These are phyloP conservation scores for Lactifluus piperatus DNA, from an alignment of 768 basidiomycete species.

Conservation along the genomic window DNA sequence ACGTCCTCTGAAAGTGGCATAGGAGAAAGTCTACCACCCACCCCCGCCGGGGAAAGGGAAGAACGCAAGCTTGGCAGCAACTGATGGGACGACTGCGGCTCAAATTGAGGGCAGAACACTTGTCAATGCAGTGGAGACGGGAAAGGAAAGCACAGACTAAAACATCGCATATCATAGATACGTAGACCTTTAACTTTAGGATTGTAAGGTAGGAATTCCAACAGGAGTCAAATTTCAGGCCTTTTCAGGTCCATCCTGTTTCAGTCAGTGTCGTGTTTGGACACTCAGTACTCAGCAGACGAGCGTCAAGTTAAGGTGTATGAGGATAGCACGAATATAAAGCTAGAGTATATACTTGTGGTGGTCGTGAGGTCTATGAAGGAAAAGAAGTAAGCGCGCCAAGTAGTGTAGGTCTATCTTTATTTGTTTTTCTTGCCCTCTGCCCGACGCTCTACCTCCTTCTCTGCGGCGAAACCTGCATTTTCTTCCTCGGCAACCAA, in stretches of 20 bases:
- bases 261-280: background rate
- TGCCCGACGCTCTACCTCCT: slow-evolving; percentile 30
- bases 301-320: background rate
- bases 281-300: background rate
- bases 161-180: background rate
- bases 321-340: background rate
- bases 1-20: background rate
- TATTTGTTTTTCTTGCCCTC: slow-evolving; percentile 19
- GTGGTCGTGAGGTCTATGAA: background rate
- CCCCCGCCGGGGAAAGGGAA: slow-evolving; percentile 76
- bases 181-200: background rate
- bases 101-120: background rate
- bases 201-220: background rate
- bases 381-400: background rate
- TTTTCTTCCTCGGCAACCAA: slow-evolving; percentile 63
- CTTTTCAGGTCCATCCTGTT: too few relatives aligned
- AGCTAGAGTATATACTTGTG: background rate
- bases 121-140: background rate
- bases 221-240: background rate
- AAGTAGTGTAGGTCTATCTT: background rate
- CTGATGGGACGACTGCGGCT: background rate
- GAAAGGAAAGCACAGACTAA: background rate
- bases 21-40: slow-evolving; percentile 80
- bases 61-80: slow-evolving; percentile 31
- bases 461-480: slow-evolving; percentile 65